Evolutionary conservation across 2,329 filamentous ascomycete genomes (phyloP).

Genomic region (Aspergillus fumigatiaffinis): DNA sequence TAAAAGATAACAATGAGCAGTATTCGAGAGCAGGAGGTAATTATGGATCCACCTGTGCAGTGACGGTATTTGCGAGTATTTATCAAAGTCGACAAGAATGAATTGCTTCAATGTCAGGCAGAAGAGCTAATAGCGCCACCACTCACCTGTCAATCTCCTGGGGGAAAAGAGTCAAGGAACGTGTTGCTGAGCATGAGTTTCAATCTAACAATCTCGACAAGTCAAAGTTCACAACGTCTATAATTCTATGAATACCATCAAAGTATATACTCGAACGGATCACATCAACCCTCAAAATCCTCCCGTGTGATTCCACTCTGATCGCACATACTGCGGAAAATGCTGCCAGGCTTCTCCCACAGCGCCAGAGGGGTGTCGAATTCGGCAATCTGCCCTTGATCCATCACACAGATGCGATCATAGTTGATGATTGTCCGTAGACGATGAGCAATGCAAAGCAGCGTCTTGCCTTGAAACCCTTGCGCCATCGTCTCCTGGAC

Average conservation of each 20-base stretch:
- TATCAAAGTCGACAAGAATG: neutral
- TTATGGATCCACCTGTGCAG: neutral
- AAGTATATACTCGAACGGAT: too few relatives aligned
- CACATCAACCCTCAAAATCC: conserved; percentile 27
- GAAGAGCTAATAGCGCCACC: too few relatives aligned
- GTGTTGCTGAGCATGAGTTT: too few relatives aligned
- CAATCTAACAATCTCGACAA: too few relatives aligned
- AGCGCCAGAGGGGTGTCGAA: conserved; percentile 48
- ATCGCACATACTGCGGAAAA: conserved; percentile 89
- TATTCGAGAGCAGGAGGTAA: too few relatives aligned
- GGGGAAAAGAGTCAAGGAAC: too few relatives aligned
- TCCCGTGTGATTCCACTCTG: conserved; percentile 66
- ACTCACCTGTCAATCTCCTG: too few relatives aligned
- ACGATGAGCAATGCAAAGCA: conserved; percentile 86
- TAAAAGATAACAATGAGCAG: too few relatives aligned
- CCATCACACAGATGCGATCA: conserved; percentile 93
- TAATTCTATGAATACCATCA: neutral
- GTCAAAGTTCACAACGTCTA: too few relatives aligned
- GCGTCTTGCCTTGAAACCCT: conserved; percentile 77
- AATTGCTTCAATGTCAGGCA: too few relatives aligned
- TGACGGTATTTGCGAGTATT: too few relatives aligned
- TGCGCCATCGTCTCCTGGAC: conserved; percentile 81
- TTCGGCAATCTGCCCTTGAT: conserved; percentile 76
- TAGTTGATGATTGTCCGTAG: conserved; percentile 86
- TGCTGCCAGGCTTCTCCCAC: conserved; percentile 65